Conservation (phyloP, 75 land plant species). For the Cunninghamia lanceolata region DNA sequence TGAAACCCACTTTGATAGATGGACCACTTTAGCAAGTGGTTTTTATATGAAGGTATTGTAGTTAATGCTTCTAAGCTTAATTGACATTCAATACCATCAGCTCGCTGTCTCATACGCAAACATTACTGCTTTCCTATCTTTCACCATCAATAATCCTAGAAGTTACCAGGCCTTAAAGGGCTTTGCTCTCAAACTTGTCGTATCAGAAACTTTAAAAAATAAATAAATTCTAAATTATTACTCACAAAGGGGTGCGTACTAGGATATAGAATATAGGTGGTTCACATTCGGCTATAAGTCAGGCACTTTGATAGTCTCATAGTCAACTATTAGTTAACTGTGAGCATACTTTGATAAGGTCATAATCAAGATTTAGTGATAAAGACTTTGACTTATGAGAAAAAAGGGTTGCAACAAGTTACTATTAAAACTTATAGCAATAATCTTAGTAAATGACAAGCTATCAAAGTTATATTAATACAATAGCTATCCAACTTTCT, state of each 20-base stretch:
- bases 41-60: too few species aligned
- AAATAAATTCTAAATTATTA: neutral
- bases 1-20: too few species aligned
- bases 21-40: too few species aligned
- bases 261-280: neutral
- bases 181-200: neutral
- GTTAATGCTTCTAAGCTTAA: too few species aligned
- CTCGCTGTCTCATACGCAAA: neutral
- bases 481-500: neutral
- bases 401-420: neutral
- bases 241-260: too few species aligned
- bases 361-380: neutral
- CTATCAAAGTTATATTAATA: neutral
- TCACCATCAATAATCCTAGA: neutral
- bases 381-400: neutral
- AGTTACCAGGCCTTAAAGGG: too few species aligned
- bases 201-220: too few species aligned
- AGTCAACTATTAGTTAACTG: too few species aligned
- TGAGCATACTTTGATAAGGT: neutral
- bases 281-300: neutral
- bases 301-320: too few species aligned
- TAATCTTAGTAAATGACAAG: neutral
- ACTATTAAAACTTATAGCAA: too few species aligned
- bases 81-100: too few species aligned
- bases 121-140: neutral